Base-by-base conservation (phyloP, 129 eudicot species). In the Pulicaria dysenterica region DNA sequence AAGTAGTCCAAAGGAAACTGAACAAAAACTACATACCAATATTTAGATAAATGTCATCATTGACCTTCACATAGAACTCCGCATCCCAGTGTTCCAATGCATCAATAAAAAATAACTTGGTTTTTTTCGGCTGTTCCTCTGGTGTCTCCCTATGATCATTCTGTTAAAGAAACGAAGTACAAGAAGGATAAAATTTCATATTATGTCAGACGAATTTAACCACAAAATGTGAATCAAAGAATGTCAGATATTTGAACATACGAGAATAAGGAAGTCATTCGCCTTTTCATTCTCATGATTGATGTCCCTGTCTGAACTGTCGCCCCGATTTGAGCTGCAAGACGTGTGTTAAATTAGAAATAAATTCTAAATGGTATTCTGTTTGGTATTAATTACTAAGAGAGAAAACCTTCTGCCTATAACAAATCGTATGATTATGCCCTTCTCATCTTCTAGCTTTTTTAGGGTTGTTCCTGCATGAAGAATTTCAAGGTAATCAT, bases 81-180 rank as follows among this genome's bases (percentile, higher is more conserved):
- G 97, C 97, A 80, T 92, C 89, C 97, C 97, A 92, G 42, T 75
- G 86, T 63, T 85, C 81, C 62, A 84, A 89, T 2, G 94, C 96
- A 74, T 86, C 77, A 74, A 73, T 46, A 44, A 86, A 67, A 58
- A 89, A 92, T 64, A 80, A 50, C 67, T 86, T 89, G 34, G 89
- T 77, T 81, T 89, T 92, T 31, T 85, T 83, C 64, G 94, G 80
- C 12, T 70, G 71, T 60, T 79, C 91, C 66, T 78, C 86, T 6
- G 66, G 74, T 45, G 88, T 60, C 82, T 92, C 97, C 66, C 81
- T 78, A 7, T 79, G 89, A 84, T 89, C 87, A 78, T 86, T 83
- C 97, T 92, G 86, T 69, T 14, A 64, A 10, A 64, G 31, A 46
- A 75, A 37, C 15, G 62, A 67, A 7, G 39, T 44, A 38, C 15